A percentile compares a stretch with the other conserved stretches of the same genome.
Conservation (phyloP, 164 flowering plant species). For the Berberis thunbergii region DNA sequence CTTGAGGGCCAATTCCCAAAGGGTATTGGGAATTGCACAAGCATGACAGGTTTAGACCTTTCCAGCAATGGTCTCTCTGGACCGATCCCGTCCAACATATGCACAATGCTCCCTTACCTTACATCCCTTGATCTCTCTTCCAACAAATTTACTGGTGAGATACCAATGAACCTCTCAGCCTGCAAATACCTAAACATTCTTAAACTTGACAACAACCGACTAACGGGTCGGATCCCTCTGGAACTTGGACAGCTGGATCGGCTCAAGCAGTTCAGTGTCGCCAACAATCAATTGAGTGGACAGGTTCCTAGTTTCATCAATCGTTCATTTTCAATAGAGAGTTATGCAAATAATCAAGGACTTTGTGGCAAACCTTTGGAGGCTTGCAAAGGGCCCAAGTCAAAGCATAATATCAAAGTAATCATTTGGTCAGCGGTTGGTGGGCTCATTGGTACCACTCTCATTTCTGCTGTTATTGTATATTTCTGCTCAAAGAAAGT, state of each 20-base stretch:
- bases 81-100: constrained; percentile 42
- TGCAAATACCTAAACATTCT: constrained; percentile 22
- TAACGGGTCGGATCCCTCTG: constrained; percentile 47
- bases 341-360: constrained; percentile 44
- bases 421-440: constrained; percentile 50
- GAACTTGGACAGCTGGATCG: constrained; percentile 38
- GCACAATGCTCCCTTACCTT: constrained; percentile 16
- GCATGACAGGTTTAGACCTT: constrained; percentile 67
- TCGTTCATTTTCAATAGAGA: constrained; percentile 9
- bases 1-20: constrained; percentile 61
- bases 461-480: constrained; percentile 28
- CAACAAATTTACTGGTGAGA: constrained; percentile 48
- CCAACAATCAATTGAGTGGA: constrained; percentile 50
- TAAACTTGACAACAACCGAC: constrained; percentile 7
- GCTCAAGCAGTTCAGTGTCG: constrained; percentile 38
- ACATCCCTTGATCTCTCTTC: constrained; percentile 64
- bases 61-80: constrained; percentile 54
- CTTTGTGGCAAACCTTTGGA: constrained; percentile 52
- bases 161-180: constrained; percentile 43
- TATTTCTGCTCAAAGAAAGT: constrained; percentile 26
- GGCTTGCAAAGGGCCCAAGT: constrained; percentile 23
- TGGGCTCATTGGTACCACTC: constrained; percentile 29
- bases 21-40: constrained; percentile 46
- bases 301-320: constrained; percentile 36
- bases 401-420: constrained; percentile 21